Base-by-base conservation (phyloP, 306 rosid genomes). In the Cucurbita ficifolia region DNA sequence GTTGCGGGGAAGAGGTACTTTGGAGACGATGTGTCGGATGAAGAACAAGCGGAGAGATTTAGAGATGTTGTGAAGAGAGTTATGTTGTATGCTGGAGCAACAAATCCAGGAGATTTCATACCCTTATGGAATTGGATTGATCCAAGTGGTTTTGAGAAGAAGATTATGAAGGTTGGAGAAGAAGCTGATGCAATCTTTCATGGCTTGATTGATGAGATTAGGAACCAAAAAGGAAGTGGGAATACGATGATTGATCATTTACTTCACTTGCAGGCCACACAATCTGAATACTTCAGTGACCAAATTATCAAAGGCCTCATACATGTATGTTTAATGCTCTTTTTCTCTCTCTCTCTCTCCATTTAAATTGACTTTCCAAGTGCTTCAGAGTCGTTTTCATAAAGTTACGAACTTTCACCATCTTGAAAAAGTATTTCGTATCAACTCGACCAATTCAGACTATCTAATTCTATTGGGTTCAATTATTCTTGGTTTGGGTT, bases 1-100 rank as follows among this genome's bases (percentile, higher is more conserved):
- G 86, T 87, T 5, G 85, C 90, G 0, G 97, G 95, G 1, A 88
- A 90, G 72, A 81, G 92, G 56, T 88, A 83, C 46, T 86, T 81
- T 18, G 88, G 87, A 5, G 82, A 83, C 1, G 79, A 40, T 4
- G 81, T 67, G 4, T 57, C 49, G 18, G 63, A 80, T 29, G 72
- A 60, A 64, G 74, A 69, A 35, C 85, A 88, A 43, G 89, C 86
- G 0, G 63, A 17, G 74, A 42, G 24, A 40, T 86, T 88, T 38
- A 80, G 83, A 55, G 88, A 83, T 2, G 35, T 73, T 0, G 73
- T 81, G 73, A 57, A 70, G 21, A 85, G 83, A 80, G 29, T 82
- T 1, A 3, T 59, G 1, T 3, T 21, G 6, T 42, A 19, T 17
- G 70, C 78, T 0, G 76, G 83, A 38, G 86, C 73, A 7, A 51